Evolutionary conservation across 768 basidiomycete species (phyloP).

Genomic region (Chalciporus pseudorubinellus): DNA sequence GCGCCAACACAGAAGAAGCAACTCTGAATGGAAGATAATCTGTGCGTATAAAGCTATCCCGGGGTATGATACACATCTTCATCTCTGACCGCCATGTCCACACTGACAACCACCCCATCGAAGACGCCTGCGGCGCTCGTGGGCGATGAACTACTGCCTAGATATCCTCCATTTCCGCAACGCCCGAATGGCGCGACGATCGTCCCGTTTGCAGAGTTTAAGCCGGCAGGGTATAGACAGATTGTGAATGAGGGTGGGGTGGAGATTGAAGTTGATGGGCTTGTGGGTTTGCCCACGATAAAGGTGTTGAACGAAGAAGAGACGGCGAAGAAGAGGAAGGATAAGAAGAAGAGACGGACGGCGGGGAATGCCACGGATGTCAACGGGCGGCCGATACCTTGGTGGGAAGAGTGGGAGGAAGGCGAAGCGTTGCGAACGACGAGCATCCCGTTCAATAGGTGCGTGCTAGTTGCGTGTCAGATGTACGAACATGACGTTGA

Average conservation of each 20-base stretch:
- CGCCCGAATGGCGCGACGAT: slow-evolving; percentile 40
- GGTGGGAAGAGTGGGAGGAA: slow-evolving; percentile 35
- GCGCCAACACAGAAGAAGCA: neutral
- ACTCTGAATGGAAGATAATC: no score
- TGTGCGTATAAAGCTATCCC: neutral
- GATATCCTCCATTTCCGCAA: slow-evolving; percentile 50
- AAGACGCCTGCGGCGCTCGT: neutral
- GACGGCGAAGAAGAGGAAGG: slow-evolving; percentile 16
- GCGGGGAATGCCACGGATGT: slow-evolving; percentile 23
- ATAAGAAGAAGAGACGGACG: slow-evolving; percentile 7
- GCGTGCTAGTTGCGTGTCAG: slow-evolving; percentile 19
- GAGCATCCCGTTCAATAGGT: slow-evolving; percentile 29
- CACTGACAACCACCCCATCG: neutral
- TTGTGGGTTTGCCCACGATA: slow-evolving; percentile 22
- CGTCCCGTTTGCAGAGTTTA: slow-evolving; percentile 44
- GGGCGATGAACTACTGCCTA: neutral
- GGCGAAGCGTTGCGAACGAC: slow-evolving; percentile 21
- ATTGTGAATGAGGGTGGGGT: slow-evolving; percentile 7
- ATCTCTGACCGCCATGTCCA: neutral
- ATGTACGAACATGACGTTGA: neutral
- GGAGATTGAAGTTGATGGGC: slow-evolving; percentile 27
- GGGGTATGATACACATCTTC: no score
- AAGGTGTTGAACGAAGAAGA: slow-evolving; percentile 28
- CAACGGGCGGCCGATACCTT: slow-evolving; percentile 23
- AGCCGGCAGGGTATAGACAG: slow-evolving; percentile 21